phyloP scores from a whole-genome alignment of 805 yeast genomes.

The Lipomyces yamanashiensis region DNA sequence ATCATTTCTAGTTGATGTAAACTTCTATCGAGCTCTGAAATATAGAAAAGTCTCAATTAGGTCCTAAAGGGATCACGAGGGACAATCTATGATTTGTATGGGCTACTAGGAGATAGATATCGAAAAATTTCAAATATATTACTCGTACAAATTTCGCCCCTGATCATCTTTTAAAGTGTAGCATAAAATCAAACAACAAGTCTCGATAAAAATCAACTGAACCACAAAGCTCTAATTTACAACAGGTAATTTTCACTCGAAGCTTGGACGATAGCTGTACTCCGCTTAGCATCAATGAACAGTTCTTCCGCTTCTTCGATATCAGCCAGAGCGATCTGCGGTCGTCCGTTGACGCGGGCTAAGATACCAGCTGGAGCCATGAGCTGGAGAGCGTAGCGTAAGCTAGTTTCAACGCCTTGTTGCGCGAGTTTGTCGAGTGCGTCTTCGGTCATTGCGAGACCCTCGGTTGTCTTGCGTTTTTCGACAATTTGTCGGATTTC shows the following conservation, averaged over 20 bases:
- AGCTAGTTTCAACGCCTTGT: slow-evolving; percentile 75
- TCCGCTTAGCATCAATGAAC: slow-evolving; percentile 86
- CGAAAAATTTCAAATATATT: too few species aligned
- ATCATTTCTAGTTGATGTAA: too few species aligned
- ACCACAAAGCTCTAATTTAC: background rate
- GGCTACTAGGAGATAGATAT: too few species aligned
- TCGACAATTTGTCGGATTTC: slow-evolving; percentile 83
- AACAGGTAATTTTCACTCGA: slow-evolving; percentile 70
- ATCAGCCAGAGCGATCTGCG: slow-evolving; percentile 67
- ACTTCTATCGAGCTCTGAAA: too few species aligned
- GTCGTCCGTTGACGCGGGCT: slow-evolving; percentile 72
- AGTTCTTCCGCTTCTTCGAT: slow-evolving; percentile 80
- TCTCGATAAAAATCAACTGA: too few species aligned
- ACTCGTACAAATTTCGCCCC: too few species aligned
- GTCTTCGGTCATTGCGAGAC: slow-evolving; percentile 63
- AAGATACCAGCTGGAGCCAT: slow-evolving; percentile 88
- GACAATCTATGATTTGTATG: too few species aligned
- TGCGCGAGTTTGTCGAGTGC: slow-evolving; percentile 76
- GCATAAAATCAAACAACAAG: too few species aligned
- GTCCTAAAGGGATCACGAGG: too few species aligned
- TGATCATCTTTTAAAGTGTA: too few species aligned
- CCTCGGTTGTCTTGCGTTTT: slow-evolving; percentile 80
- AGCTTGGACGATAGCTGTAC: slow-evolving; percentile 77
- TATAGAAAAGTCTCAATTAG: too few species aligned
- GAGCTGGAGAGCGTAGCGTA: slow-evolving; percentile 90